phyloP scores from a whole-genome alignment of 495 filamentous ascomycete species.

The Elaphomyces granulatus region DNA sequence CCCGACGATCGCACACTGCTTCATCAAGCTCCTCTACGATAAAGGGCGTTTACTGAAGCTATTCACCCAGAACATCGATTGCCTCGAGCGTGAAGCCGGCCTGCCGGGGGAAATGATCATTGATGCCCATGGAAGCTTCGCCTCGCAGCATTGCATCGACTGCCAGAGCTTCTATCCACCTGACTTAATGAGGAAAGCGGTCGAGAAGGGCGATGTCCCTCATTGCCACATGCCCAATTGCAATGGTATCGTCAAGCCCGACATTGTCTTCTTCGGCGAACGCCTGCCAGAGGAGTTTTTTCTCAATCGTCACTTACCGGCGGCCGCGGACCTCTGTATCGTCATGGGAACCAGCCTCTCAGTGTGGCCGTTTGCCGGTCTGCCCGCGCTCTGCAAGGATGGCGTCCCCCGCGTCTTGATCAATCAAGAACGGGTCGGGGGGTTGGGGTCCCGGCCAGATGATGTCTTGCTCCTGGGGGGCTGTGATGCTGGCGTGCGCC shows the following conservation, averaged over 20 bases:
- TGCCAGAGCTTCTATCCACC: slow-evolving; percentile 60
- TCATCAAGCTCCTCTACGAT: slow-evolving; percentile 58
- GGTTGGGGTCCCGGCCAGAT: slow-evolving; percentile 57
- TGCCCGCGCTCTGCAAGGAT: slow-evolving; percentile 49
- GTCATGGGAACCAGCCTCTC: slow-evolving; percentile 84
- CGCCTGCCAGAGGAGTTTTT: slow-evolving; percentile 59
- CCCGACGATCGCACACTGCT: slow-evolving; percentile 72
- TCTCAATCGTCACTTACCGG: slow-evolving; percentile 37
- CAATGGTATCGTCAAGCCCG: slow-evolving; percentile 78
- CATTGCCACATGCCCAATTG: slow-evolving; percentile 46
- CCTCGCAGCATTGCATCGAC: slow-evolving; percentile 76
- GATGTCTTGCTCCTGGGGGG: slow-evolving; percentile 63
- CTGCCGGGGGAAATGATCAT: slow-evolving; percentile 68
- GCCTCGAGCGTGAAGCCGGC: slow-evolving; percentile 77
- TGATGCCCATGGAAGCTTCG: slow-evolving; percentile 93
- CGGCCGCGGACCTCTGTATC: slow-evolving; percentile 62
- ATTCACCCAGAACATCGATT: slow-evolving; percentile 98
- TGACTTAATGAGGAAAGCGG: slow-evolving; percentile 52
- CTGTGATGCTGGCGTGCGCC: slow-evolving; percentile 74
- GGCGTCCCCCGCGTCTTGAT: slow-evolving; percentile 65
- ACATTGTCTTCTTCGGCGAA: slow-evolving; percentile 97
- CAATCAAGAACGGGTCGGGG: slow-evolving; percentile 76
- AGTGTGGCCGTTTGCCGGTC: slow-evolving; percentile 78
- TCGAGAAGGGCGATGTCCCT: slow-evolving; percentile 50
- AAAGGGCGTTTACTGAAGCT: slow-evolving; percentile 69